These are phyloP conservation scores for Trametes cingulata DNA, from an alignment of 768 basidiomycete species.

Conservation along the genomic window DNA sequence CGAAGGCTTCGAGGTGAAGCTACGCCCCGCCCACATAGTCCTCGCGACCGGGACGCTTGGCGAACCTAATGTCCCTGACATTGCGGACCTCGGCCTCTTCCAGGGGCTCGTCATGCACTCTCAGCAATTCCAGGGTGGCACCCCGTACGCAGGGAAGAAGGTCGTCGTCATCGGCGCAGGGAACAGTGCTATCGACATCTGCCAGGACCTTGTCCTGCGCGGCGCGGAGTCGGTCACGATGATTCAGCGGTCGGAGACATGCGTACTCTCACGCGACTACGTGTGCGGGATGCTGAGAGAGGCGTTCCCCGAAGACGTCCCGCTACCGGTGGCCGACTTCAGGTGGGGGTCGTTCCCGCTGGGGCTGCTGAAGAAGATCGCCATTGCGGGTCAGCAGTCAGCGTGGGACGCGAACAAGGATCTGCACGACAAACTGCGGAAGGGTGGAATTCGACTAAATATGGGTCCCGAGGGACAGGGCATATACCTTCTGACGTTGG, in stretches of 20 bases:
- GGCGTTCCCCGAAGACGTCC: conserved; percentile 29
- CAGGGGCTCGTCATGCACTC: conserved; percentile 59
- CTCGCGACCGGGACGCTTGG: conserved; percentile 58
- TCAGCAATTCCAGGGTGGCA: conserved; percentile 46
- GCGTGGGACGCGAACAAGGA: conserved; percentile 30
- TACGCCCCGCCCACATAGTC: conserved; percentile 51
- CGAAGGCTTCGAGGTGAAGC: conserved; percentile 36
- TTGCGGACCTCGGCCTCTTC: conserved; percentile 47
- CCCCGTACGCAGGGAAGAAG: conserved; percentile 58
- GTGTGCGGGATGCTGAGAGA: background rate
- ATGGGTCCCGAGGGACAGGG: conserved; percentile 43
- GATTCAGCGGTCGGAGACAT: conserved; percentile 43
- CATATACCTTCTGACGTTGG: conserved; percentile 32
- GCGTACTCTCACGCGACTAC: conserved; percentile 29
- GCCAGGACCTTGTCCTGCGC: conserved; percentile 37
- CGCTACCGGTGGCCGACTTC: conserved; percentile 39
- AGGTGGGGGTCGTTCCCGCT: conserved; percentile 37
- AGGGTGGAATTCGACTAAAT: conserved; percentile 40
- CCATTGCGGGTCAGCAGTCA: conserved; percentile 8
- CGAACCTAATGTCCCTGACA: conserved; percentile 44
- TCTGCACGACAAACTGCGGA: conserved; percentile 39
- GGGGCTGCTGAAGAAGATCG: conserved; percentile 1
- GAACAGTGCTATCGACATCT: conserved; percentile 39
- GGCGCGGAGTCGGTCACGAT: conserved; percentile 40
- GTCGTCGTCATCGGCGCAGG: conserved; percentile 70